Evolutionary conservation across 805 yeast species (phyloP), one percentile per base, ranked within the genome.

Genomic region (Yamadazyma takamatsuzukensis): DNA sequence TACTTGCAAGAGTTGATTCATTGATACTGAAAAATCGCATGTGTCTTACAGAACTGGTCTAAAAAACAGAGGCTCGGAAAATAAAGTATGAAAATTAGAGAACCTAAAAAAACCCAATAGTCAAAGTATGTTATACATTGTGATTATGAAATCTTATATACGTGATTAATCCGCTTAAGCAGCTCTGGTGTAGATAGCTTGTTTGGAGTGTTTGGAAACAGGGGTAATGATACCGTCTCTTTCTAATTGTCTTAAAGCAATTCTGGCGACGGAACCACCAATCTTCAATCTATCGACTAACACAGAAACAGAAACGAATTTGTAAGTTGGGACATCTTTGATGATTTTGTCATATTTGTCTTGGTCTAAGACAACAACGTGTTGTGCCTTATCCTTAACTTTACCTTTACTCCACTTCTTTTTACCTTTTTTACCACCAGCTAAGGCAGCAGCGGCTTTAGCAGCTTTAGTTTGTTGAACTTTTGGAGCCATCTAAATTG

Each of bases 371-470:
- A 85, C 76, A 63, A 93, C 89, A 67, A 88, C 81, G 81, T 93
- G 98, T 72, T 86, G 90, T 61, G 98, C 97, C 95, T 85, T 90
- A 77, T 93, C 99, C 89, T 94, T 93, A 73, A 88, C 96, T 83
- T 94, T 88, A 75, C 96, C 96, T 83, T 90, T 89, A 84, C 95
- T 85, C 98, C 97, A 93, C 96, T 93, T 93, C 95, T 93, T 90
- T 88, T 93, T 93, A 74, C 96, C 87, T 70, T 90, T 88, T 85
- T 89, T 89, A 83, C 97, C 96, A 84, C 97, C 97, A 72, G 97
- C 96, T 83, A 87, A 78, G 72, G 97, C 97, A 78, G 97, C 97
- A 66, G 97, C 97, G 68, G 96, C 96, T 80, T 90, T 90, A 68
- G 96, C 97, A 74, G 97, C 97, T 80, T 90, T 90, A 66, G 96